Conservation (phyloP, 768 basidiomycete species). For the Scleroderma citrinum region DNA sequence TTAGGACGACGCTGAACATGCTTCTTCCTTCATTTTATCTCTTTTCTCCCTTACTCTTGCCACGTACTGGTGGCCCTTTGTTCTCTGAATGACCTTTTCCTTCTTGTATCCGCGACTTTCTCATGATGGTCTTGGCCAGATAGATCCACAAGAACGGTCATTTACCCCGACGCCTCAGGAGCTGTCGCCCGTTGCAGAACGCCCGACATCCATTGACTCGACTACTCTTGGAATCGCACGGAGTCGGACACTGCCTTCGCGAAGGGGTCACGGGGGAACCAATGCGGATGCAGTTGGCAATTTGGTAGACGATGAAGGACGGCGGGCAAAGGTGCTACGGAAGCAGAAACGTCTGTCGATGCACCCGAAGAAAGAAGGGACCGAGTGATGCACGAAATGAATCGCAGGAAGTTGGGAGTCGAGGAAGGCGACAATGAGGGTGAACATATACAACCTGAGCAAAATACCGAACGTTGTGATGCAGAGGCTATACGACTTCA, state of each 20-base stretch:
- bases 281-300: constrained; percentile 1
- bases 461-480: neutral
- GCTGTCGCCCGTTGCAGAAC: constrained; percentile 46
- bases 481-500: neutral
- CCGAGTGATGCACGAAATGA: neutral
- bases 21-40: constrained; percentile 10
- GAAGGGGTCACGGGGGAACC: constrained; percentile 7
- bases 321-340: constrained; percentile 36
- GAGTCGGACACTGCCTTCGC: constrained; percentile 58
- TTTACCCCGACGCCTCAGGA: constrained; percentile 25
- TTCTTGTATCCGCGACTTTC: neutral
- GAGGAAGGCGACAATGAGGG: neutral
- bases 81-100: no score
- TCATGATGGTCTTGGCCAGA: constrained; percentile 5
- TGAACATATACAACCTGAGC: no score
- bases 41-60: constrained; percentile 1
- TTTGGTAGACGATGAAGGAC: constrained; percentile 31
- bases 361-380: constrained; percentile 24
- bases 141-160: constrained; percentile 15
- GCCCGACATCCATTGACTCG: constrained; percentile 30
- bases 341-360: constrained; percentile 47
- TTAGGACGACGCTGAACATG: constrained; percentile 24
- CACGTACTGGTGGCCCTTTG: no score
- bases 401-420: no score
- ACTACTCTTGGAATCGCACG: constrained; percentile 42